Evolutionary conservation across 202 grass and related monocot genomes (phyloP).

Genomic region (Musa balbisiana): DNA sequence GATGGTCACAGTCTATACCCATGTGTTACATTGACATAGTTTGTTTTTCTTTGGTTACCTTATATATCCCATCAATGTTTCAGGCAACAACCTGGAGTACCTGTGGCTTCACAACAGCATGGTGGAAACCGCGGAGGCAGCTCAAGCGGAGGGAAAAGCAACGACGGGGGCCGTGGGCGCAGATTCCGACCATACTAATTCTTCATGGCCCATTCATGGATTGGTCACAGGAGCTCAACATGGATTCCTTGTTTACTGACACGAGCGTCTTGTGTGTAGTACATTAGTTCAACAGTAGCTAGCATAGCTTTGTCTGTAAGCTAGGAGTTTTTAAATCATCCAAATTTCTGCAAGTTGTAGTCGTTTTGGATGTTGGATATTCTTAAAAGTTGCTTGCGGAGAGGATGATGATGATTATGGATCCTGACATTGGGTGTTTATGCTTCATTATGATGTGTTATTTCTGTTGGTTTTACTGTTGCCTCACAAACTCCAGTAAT

Average conservation of each 20-base stretch:
- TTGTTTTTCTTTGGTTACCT: not conserved
- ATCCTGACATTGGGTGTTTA: too few relatives aligned
- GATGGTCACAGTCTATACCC: too few relatives aligned
- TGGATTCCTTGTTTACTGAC: not conserved
- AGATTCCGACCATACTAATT: slow-evolving; percentile 21
- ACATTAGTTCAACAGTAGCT: not conserved
- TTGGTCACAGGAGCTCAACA: not conserved
- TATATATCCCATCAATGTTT: not conserved
- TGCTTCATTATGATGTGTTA: too few relatives aligned
- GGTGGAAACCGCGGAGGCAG: slow-evolving; percentile 8
- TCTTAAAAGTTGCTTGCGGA: not conserved
- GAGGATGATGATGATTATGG: too few relatives aligned
- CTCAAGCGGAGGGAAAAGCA: slow-evolving; percentile 13
- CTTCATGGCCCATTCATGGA: not conserved
- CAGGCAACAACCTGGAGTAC: slow-evolving; percentile 7
- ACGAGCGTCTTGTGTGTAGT: not conserved
- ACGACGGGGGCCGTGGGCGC: not conserved
- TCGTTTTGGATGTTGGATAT: not conserved
- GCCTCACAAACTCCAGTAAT: too few relatives aligned
- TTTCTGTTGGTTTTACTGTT: too few relatives aligned
- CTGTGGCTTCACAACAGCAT: slow-evolving; percentile 1
- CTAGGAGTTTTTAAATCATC: not conserved
- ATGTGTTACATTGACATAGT: not conserved
- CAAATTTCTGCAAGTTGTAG: not conserved
- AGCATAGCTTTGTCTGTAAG: not conserved